A percentile compares a stretch with the other conserved stretches of the same genome.
Evolutionary conservation across 1,284 basidiomycete species (phyloP).

Genomic region (Ceraceosorus guamensis): DNA sequence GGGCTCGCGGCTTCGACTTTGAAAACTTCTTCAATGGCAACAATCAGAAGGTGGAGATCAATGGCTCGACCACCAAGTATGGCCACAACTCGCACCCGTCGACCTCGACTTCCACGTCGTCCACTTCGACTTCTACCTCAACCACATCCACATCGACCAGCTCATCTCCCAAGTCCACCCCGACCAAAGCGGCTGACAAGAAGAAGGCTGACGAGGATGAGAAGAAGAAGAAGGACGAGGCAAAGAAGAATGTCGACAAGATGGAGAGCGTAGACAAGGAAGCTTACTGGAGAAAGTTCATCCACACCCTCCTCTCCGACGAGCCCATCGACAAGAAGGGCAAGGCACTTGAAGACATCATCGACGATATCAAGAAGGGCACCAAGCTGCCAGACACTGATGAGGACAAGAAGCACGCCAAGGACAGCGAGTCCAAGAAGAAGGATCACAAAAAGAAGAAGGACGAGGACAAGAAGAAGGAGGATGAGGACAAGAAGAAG

Average conservation of each 20-base stretch:
- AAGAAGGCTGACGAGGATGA: not conserved
- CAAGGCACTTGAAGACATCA: not conserved
- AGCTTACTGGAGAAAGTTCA: not conserved
- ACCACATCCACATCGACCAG: no score
- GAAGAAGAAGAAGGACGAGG: not conserved
- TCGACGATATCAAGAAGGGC: not conserved
- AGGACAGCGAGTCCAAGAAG: not conserved
- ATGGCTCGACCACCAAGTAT: no score
- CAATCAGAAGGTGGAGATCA: no score
- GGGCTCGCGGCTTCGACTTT: no score
- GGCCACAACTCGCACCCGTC: no score
- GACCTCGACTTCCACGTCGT: no score
- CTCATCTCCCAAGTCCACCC: no score
- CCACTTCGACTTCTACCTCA: no score
- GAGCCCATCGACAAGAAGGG: not conserved
- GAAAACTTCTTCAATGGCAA: no score
- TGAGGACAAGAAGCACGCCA: not conserved
- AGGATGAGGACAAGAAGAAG: constrained; percentile 1
- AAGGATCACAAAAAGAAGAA: constrained; percentile 2
- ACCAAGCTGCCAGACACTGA: not conserved
- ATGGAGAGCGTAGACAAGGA: not conserved
- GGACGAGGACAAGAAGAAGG: constrained; percentile 4
- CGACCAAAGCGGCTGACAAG: no score
- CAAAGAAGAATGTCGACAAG: constrained; percentile 2
- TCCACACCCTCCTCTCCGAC: not conserved